Conservation (phyloP, 176 grass and related monocot genomes). For the Oryza longistaminata region DNA sequence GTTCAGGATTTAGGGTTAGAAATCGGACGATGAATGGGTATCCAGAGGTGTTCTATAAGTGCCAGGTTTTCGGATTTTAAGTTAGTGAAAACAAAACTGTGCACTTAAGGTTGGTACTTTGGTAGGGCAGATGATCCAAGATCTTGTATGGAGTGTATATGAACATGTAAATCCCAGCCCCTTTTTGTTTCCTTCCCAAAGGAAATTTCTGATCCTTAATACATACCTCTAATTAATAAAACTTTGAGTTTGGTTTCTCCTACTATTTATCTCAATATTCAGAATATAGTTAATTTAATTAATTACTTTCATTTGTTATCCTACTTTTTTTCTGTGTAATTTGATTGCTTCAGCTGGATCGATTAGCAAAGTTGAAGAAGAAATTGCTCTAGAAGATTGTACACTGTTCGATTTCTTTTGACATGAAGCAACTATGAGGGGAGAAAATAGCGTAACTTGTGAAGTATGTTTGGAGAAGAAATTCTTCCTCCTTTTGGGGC, state of each 20-base stretch:
- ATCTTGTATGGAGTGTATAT: neutral
- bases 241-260: neutral
- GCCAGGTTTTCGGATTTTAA: neutral
- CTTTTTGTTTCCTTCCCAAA: neutral
- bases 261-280: neutral
- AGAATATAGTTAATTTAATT: neutral
- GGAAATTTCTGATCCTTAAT: neutral
- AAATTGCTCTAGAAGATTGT: neutral
- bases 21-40: neutral
- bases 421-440: neutral
- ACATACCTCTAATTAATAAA: neutral
- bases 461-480: neutral
- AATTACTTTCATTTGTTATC: neutral
- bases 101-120: slow-evolving; percentile 2
- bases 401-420: neutral
- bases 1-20: neutral
- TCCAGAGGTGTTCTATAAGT: neutral
- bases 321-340: neutral
- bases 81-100: slow-evolving; percentile 25
- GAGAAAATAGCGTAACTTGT: neutral
- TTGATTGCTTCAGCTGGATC: neutral
- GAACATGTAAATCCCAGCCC: neutral
- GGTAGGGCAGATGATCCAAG: neutral
- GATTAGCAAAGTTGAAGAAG: neutral
- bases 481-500: neutral